Conservation (phyloP, 805 yeast genomes). For the Metschnikowia hibisci region DNA sequence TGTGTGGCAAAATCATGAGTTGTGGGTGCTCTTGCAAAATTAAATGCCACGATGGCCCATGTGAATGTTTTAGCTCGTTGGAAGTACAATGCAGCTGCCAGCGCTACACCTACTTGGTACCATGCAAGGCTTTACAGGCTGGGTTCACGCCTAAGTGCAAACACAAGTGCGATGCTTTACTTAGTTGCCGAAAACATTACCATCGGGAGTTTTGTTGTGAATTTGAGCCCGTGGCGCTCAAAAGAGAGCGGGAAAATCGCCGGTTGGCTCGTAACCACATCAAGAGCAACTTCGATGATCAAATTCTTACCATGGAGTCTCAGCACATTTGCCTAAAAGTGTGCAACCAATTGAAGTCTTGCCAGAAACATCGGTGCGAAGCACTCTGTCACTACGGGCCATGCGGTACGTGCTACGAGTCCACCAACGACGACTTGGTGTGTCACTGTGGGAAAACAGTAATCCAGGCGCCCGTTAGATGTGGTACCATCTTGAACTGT, state of each 20-base stretch:
- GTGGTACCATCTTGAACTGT: conserved; percentile 70
- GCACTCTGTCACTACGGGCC: conserved; percentile 76
- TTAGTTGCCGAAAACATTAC: conserved; percentile 78
- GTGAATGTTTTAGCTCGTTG: conserved; percentile 57
- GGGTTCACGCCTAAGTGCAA: conserved; percentile 59
- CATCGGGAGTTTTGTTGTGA: conserved; percentile 69
- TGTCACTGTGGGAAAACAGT: conserved; percentile 81
- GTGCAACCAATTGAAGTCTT: conserved; percentile 59
- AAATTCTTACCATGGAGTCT: conserved; percentile 60
- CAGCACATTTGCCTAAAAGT: conserved; percentile 66
- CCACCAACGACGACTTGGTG: conserved; percentile 70
- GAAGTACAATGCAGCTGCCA: conserved; percentile 62
- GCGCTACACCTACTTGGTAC: conserved; percentile 50
- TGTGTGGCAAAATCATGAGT: conserved; percentile 57
- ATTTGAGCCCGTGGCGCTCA: conserved; percentile 57
- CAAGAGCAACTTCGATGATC: conserved; percentile 40
- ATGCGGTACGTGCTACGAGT: conserved; percentile 76
- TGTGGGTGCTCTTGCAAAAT: conserved; percentile 75
- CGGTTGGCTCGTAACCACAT: conserved; percentile 47
- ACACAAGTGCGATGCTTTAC: conserved; percentile 66
- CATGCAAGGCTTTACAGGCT: conserved; percentile 55
- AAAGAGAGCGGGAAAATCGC: conserved; percentile 50
- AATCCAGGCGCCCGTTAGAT: conserved; percentile 76
- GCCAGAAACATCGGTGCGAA: conserved; percentile 62
- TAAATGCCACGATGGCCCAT: conserved; percentile 74